phyloP scores from a whole-genome alignment of 208 protist genomes.

The Cochliopodium minus region DNA sequence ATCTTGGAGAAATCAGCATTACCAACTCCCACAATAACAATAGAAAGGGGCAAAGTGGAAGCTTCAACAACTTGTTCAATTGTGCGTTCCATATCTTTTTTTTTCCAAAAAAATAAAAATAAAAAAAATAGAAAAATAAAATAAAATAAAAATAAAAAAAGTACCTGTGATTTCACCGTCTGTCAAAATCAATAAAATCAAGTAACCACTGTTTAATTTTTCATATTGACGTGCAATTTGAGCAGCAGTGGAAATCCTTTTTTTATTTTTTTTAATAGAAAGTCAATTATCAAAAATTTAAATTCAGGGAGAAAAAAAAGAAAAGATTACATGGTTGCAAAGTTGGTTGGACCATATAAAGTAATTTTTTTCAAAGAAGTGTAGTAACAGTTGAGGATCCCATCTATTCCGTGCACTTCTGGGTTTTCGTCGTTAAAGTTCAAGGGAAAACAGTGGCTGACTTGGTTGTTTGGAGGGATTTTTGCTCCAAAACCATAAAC shows the following conservation, averaged over 20 bases:
- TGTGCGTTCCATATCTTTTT: slow-evolving; percentile 36
- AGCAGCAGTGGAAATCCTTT: slow-evolving; percentile 16
- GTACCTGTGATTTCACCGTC: slow-evolving; percentile 46
- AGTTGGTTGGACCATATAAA: slow-evolving; percentile 47
- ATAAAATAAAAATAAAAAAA: no score
- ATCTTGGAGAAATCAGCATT: slow-evolving; percentile 49
- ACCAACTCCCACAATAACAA: slow-evolving; percentile 62
- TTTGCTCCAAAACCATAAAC: slow-evolving; percentile 31
- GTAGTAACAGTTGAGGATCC: slow-evolving; percentile 35
- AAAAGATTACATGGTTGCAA: slow-evolving; percentile 19
- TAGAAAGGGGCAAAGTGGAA: slow-evolving; percentile 32
- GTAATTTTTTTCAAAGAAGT: slow-evolving; percentile 20
- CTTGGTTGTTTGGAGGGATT: slow-evolving; percentile 23
- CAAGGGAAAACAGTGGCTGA: slow-evolving; percentile 38
- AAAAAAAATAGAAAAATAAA: no score
- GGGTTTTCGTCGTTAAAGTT: slow-evolving; percentile 22
- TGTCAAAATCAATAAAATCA: slow-evolving; percentile 51
- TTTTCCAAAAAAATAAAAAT: no score
- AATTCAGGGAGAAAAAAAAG: not conserved
- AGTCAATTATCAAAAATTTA: not conserved
- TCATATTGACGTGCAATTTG: not conserved
- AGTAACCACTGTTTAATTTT: slow-evolving; percentile 22
- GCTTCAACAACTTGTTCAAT: slow-evolving; percentile 35
- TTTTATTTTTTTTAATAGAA: slow-evolving; percentile 18
- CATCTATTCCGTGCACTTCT: slow-evolving; percentile 37